phyloP scores from a whole-genome alignment of 2,329 filamentous ascomycete species.

The Ilyonectria mors-panacis region DNA sequence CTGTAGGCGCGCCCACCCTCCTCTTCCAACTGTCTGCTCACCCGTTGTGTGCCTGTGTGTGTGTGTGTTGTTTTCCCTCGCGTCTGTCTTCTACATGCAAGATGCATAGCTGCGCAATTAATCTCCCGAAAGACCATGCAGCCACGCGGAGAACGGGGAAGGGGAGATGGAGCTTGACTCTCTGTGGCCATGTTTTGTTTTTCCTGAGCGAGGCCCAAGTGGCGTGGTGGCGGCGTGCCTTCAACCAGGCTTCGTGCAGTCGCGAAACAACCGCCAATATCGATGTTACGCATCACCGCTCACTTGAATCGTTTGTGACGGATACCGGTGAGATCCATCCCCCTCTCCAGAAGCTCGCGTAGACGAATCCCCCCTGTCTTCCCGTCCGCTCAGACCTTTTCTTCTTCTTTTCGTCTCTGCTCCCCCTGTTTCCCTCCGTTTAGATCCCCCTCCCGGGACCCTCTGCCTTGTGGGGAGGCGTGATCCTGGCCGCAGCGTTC shows the following conservation, averaged over 20 bases:
- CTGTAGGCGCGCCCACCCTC: conserved; percentile 17
- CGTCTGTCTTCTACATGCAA: neutral
- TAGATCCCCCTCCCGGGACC: neutral
- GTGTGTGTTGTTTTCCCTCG: neutral
- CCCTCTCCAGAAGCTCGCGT: neutral
- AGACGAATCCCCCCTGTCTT: neutral
- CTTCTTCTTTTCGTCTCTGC: neutral
- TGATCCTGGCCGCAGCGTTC: conserved; percentile 8
- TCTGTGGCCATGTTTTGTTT: conserved; percentile 13
- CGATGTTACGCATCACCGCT: conserved; percentile 6
- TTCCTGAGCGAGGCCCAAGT: neutral
- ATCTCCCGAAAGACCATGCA: conserved; percentile 16
- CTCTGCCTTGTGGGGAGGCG: conserved; percentile 6
- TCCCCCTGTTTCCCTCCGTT: neutral
- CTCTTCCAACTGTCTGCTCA: neutral
- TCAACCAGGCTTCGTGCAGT: conserved; percentile 14
- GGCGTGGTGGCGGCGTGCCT: conserved; percentile 15
- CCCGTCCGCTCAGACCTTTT: conserved; percentile 10
- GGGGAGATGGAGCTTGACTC: neutral
- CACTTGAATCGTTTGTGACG: neutral
- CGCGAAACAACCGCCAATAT: conserved; percentile 18
- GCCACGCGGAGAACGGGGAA: conserved; percentile 4
- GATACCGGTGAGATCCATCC: neutral
- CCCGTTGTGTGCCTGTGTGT: neutral
- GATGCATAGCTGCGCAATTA: conserved; percentile 23